Evolutionary conservation across 352 stramenopile genomes (phyloP).

Genomic region (Globisporangium spinosum): DNA sequence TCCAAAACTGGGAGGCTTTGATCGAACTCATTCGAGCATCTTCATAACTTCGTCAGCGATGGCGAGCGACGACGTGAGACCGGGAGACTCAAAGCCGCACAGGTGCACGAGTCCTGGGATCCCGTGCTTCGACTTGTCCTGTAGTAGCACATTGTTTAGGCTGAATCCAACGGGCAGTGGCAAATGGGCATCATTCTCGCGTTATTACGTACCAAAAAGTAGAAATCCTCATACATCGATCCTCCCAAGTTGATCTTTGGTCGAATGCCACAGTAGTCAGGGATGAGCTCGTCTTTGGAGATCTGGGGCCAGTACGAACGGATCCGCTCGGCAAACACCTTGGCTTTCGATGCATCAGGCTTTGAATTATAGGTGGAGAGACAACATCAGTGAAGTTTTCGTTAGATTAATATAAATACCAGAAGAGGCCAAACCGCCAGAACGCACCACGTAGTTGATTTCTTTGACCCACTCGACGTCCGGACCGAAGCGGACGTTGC

Average conservation of each 20-base stretch:
- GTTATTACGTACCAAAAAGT: constrained; percentile 56
- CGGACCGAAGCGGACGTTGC: constrained; percentile 93
- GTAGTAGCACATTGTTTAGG: not conserved
- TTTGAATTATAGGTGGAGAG: constrained; percentile 12
- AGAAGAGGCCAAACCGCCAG: not conserved
- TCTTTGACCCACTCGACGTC: constrained; percentile 94
- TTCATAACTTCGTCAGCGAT: constrained; percentile 75
- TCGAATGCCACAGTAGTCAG: constrained; percentile 95
- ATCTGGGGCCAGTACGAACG: constrained; percentile 92
- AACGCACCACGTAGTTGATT: constrained; percentile 82
- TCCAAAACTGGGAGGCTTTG: not conserved
- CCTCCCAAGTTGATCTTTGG: constrained; percentile 89
- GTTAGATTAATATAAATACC: not conserved
- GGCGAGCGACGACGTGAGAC: constrained; percentile 87
- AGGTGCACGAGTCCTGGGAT: constrained; percentile 88
- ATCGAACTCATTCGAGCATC: constrained; percentile 28
- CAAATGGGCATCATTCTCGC: not conserved
- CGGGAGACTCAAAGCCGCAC: constrained; percentile 95
- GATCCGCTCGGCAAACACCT: constrained; percentile 64
- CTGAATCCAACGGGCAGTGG: not conserved
- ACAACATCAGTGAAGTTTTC: not conserved
- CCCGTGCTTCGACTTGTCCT: constrained; percentile 66
- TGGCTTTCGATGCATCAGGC: constrained; percentile 56
- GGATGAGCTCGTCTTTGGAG: constrained; percentile 63
- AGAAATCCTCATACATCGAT: constrained; percentile 86